These are phyloP conservation scores for Apiosordaria backusii DNA, from an alignment of 495 filamentous ascomycete genomes.

Conservation along the genomic window DNA sequence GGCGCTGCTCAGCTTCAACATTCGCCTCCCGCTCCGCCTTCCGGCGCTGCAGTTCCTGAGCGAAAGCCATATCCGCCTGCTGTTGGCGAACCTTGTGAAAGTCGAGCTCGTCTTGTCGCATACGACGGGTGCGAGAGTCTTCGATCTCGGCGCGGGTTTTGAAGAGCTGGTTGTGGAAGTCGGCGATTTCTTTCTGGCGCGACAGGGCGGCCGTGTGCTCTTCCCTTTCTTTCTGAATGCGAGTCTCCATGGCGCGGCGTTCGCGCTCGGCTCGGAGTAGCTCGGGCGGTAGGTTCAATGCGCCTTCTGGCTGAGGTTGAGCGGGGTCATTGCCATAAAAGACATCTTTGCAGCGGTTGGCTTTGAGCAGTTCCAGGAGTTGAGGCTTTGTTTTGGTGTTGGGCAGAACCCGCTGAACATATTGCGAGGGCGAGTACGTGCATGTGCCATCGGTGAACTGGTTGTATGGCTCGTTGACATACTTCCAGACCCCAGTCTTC, in stretches of 20 bases:
- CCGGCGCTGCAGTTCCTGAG: slow-evolving; percentile 23
- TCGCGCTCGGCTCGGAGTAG: slow-evolving; percentile 44
- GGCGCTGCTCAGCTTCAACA: slow-evolving; percentile 36
- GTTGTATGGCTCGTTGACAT: slow-evolving; percentile 44
- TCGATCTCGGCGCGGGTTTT: slow-evolving; percentile 43
- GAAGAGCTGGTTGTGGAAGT: slow-evolving; percentile 43
- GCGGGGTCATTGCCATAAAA: slow-evolving; percentile 42
- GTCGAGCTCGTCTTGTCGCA: slow-evolving; percentile 36
- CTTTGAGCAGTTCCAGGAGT: slow-evolving; percentile 39
- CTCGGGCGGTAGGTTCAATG: slow-evolving; percentile 41
- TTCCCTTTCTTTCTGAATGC: slow-evolving; percentile 35
- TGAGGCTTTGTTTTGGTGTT: slow-evolving; percentile 31
- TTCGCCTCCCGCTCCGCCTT: slow-evolving; percentile 31
- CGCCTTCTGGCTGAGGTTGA: slow-evolving; percentile 44
- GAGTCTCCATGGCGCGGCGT: slow-evolving; percentile 37
- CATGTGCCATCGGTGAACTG: slow-evolving; percentile 40
- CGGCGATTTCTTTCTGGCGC: slow-evolving; percentile 41
- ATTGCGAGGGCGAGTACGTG: slow-evolving; percentile 48
- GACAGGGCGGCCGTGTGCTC: slow-evolving; percentile 38
- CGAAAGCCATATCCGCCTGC: slow-evolving; percentile 27
- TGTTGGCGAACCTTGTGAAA: slow-evolving; percentile 33
- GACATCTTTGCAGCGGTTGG: slow-evolving; percentile 44
- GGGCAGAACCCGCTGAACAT: slow-evolving; percentile 36
- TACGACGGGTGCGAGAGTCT: slow-evolving; percentile 38
- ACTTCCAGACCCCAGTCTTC: slow-evolving; percentile 46